Evolutionary conservation across 148 eudicot genomes (phyloP).

Genomic region (Vaccinium macrocarpon): DNA sequence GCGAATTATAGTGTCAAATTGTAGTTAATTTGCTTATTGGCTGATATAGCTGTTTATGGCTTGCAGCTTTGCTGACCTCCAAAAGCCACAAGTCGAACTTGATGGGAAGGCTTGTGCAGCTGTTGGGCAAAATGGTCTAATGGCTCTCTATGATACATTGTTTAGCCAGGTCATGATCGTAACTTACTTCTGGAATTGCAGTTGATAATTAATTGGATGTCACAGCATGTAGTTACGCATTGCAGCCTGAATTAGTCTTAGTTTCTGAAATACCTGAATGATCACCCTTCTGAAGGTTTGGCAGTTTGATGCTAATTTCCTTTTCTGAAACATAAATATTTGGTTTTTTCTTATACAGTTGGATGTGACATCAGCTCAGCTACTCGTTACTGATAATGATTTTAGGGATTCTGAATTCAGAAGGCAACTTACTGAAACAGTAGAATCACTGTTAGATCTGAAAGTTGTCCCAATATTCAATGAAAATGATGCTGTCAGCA

Average conservation of each 20-base stretch:
- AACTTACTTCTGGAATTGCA: background rate
- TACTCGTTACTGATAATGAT: constrained; percentile 93
- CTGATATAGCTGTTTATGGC: constrained; percentile 14
- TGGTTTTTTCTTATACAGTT: constrained; percentile 48
- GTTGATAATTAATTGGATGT: background rate
- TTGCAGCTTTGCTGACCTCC: constrained; percentile 91
- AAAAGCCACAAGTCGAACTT: constrained; percentile 91
- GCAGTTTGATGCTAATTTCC: constrained; percentile 6
- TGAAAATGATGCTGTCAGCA: constrained; percentile 98
- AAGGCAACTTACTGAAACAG: constrained; percentile 70
- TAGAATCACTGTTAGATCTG: constrained; percentile 54
- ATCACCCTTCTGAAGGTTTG: constrained; percentile 13
- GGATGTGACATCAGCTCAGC: constrained; percentile 93
- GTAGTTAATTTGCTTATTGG: constrained; percentile 1
- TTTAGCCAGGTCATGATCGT: constrained; percentile 70
- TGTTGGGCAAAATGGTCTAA: constrained; percentile 96
- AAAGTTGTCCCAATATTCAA: constrained; percentile 84
- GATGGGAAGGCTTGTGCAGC: constrained; percentile 99
- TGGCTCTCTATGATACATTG: constrained; percentile 92
- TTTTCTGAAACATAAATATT: background rate
- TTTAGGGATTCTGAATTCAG: constrained; percentile 83
- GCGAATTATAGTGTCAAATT: background rate
- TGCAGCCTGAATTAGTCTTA: constrained; percentile 4
- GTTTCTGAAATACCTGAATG: background rate
- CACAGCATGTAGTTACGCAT: background rate